phyloP scores from a whole-genome alignment of 805 yeast genomes.

The Hanseniaspora lachancei region DNA sequence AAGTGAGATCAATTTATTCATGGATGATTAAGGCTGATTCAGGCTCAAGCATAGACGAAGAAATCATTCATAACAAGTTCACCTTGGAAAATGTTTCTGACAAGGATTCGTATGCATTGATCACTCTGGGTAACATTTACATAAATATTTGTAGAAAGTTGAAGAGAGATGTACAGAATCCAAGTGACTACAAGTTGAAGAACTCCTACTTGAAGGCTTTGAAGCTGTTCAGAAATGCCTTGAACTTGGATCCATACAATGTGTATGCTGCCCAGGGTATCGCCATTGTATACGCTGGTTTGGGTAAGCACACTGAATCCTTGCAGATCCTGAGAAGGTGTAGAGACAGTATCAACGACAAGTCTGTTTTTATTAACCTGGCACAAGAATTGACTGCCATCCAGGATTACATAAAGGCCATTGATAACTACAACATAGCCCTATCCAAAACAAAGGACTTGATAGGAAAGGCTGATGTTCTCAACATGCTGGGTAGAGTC shows the following conservation, averaged over 20 bases:
- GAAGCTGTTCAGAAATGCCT: slow-evolving; percentile 77
- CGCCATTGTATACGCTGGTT: slow-evolving; percentile 84
- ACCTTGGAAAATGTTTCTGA: slow-evolving; percentile 71
- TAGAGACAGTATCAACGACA: slow-evolving; percentile 77
- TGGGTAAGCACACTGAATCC: slow-evolving; percentile 59
- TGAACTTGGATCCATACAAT: slow-evolving; percentile 68
- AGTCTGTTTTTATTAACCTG: slow-evolving; percentile 67
- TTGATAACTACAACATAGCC: slow-evolving; percentile 79
- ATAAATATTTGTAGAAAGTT: slow-evolving; percentile 67
- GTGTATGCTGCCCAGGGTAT: slow-evolving; percentile 97
- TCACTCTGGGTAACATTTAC: slow-evolving; percentile 82
- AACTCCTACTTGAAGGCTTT: slow-evolving; percentile 81
- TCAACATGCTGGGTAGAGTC: slow-evolving; percentile 69
- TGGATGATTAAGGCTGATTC: slow-evolving; percentile 66
- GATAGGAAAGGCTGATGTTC: slow-evolving; percentile 49
- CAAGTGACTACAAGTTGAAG: slow-evolving; percentile 42
- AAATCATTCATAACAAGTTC: slow-evolving; percentile 68
- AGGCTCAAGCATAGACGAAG: slow-evolving; percentile 36
- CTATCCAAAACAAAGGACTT: slow-evolving; percentile 46
- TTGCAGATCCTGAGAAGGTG: slow-evolving; percentile 77
- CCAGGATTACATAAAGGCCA: slow-evolving; percentile 70
- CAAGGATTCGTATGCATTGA: slow-evolving; percentile 79
- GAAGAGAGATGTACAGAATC: slow-evolving; percentile 31
- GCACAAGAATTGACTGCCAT: slow-evolving; percentile 80
- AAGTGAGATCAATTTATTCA: slow-evolving; percentile 80